Base-by-base conservation (phyloP, 176 grass and related monocot genomes). In the Tillandsia fasciculata region DNA sequence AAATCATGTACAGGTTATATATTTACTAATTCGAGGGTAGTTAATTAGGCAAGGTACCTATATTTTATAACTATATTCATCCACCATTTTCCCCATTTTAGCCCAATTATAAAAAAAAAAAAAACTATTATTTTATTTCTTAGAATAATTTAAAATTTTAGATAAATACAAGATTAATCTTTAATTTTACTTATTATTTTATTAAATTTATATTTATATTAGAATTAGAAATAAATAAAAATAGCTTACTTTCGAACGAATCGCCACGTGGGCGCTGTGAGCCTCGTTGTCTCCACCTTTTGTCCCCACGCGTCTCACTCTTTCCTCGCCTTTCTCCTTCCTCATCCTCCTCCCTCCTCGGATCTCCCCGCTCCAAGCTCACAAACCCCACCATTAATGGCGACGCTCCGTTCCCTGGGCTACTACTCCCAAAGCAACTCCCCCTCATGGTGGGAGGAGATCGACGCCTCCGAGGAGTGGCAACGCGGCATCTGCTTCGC, bases 401-500 rank as follows among this genome's bases (percentile, higher is more conserved):
- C 22, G 17, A 15, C 56, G 15, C 56, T 61, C 56, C 10, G 56
- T 10, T 5, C n/a, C 17, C 17, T 61, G 15, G 15, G 56, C 8
- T 10, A 61, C 17, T 33, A 24, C 70, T 22, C 52, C 22, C 51
- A 15, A 18, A 47, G 15, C 42, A 63, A 69, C 42, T n/a, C 1
- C 27, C 53, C 54, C n/a, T 18, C 65, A 48, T 96, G 89, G 93
- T 90, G 89, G 93, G 74, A 89, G 51, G 51, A 57, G 26, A 57
- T 97, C 67, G 83, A 97, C 67, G 80, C 75, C 61, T 97, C 86
- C 65, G 68, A 70, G 63, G 72, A 65, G 65, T 81, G 81, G 79
- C 89, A 92, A 70, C 87, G 88, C 50, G 79, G 76, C 50, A 79
- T 92, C 84, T 97, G 84, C 79, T 79, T 54, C 70, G 10, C 82